Evolutionary conservation across 306 rosid species (phyloP), one percentile per base, ranked within the genome.

Genomic region (Sechiopsis laciniata): DNA sequence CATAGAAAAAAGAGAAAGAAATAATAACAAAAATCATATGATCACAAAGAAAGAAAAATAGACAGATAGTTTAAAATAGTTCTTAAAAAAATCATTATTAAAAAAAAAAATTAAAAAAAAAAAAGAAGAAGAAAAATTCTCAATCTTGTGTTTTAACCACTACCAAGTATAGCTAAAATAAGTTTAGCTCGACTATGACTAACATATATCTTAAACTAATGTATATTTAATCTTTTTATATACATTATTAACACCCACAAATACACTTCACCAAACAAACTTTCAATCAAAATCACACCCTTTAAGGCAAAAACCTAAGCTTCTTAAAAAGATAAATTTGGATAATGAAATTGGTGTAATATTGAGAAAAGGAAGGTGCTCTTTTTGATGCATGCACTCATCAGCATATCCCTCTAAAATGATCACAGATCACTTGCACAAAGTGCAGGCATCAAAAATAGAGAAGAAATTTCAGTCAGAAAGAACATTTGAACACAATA

Each of bases 311-410:
- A 48, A 65, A 46, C 56, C 12, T 46, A 7, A 46, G n/a, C 51
- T 22, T 35, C 48, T 63, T 2, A 37, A 40, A 6, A 12, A 35
- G 16, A 40, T 10, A 32, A 16, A 35, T 0, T 10, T n/a, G 29
- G 10, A 7, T 11, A 5, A 48, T 14, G 20, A 68, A 22, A 48
- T 21, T 21, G 2, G 50, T 20, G 72, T 12, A 67, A 42, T n/a
- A 17, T 64, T 15, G 51, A n/a, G 48, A 64, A 65, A 42, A 45
- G 37, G 37, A 20, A 46, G 55, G 7, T 81, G 10, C 78, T 73
- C 76, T 75, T 88, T 90, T 82, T 84, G 73, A 85, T 84, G 83
- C 80, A 76, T 84, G 90, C 90, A 82, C 89, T 87, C 56, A 67
- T 46, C 57, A 68, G 42, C 57, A 22, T 13, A 42, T 19, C 4